These are phyloP conservation scores for Pisolithus tinctorius DNA, from an alignment of 768 basidiomycete genomes.

Conservation along the genomic window DNA sequence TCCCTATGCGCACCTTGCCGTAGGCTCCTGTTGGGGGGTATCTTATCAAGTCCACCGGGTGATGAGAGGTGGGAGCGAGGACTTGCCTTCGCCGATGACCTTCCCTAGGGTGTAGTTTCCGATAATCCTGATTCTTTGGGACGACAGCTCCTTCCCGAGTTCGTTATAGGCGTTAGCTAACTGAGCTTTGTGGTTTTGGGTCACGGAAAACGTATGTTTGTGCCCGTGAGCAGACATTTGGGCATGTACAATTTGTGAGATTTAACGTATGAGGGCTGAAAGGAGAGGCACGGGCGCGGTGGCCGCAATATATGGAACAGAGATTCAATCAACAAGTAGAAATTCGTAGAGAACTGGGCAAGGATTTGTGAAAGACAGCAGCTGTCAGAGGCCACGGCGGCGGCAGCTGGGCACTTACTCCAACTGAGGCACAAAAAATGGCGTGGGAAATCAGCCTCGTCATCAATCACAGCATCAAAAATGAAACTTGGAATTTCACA, in stretches of 20 bases:
- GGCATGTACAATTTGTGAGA: constrained; percentile 20
- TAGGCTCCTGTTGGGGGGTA: constrained; percentile 63
- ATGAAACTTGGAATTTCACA: neutral
- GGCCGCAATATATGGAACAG: constrained; percentile 23
- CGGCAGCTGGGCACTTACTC: neutral
- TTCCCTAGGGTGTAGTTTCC: constrained; percentile 93
- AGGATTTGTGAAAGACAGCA: neutral
- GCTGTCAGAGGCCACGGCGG: neutral
- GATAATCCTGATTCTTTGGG: constrained; percentile 81
- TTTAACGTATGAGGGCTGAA: constrained; percentile 22
- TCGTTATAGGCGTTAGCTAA: constrained; percentile 96
- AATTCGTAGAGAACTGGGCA: constrained; percentile 2
- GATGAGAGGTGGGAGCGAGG: constrained; percentile 7
- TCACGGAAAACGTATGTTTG: constrained; percentile 53
- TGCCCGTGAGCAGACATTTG: constrained; percentile 49
- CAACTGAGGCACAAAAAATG: neutral
- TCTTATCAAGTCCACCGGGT: constrained; percentile 16
- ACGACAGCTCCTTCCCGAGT: constrained; percentile 92
- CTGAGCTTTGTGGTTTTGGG: constrained; percentile 78
- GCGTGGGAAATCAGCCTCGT: neutral
- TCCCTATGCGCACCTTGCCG: constrained; percentile 92
- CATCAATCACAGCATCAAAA: neutral
- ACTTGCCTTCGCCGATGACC: constrained; percentile 89
- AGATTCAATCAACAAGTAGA: constrained; percentile 6
- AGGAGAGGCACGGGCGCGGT: constrained; percentile 29